These are phyloP conservation scores for Rubia tinctorum DNA, from an alignment of 305 asterid species.

Conservation along the genomic window DNA sequence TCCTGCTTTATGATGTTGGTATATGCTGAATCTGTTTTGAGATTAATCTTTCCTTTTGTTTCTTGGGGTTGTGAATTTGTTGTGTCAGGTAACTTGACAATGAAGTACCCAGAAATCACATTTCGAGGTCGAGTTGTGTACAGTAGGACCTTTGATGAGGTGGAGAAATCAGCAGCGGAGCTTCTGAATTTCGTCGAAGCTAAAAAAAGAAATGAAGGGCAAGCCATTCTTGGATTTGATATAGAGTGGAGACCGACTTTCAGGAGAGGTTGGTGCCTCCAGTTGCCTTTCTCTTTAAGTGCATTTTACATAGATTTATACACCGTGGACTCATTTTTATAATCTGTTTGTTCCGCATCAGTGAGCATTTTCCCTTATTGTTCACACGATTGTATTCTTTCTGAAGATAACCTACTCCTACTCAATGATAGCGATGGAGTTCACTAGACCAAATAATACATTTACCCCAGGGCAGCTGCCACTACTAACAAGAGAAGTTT, in stretches of 20 bases:
- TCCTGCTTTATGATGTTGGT: neutral
- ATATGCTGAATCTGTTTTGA: neutral
- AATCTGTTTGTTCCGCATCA: neutral
- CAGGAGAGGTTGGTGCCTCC: conserved; percentile 47
- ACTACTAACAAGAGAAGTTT: neutral
- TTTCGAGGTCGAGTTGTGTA: conserved; percentile 71
- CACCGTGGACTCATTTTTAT: neutral
- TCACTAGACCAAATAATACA: neutral
- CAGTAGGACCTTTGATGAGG: conserved; percentile 73
- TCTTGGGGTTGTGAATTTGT: neutral
- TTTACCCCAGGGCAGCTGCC: neutral
- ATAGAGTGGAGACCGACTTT: conserved; percentile 93
- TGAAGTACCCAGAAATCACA: conserved; percentile 40
- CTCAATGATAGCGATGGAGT: neutral
- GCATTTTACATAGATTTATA: neutral
- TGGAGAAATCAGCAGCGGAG: conserved; percentile 71
- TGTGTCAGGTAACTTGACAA: conserved; percentile 16
- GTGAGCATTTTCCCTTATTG: neutral
- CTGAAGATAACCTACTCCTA: neutral
- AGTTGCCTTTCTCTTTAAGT: neutral
- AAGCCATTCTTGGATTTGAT: conserved; percentile 82
- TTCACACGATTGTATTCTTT: too few relatives aligned
- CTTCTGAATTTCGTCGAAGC: conserved; percentile 68
- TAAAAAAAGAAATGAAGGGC: conserved; percentile 48
- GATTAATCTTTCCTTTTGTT: neutral